Evolutionary conservation across 306 rosid genomes (phyloP).

Genomic region (Aeschynomene evenia): DNA sequence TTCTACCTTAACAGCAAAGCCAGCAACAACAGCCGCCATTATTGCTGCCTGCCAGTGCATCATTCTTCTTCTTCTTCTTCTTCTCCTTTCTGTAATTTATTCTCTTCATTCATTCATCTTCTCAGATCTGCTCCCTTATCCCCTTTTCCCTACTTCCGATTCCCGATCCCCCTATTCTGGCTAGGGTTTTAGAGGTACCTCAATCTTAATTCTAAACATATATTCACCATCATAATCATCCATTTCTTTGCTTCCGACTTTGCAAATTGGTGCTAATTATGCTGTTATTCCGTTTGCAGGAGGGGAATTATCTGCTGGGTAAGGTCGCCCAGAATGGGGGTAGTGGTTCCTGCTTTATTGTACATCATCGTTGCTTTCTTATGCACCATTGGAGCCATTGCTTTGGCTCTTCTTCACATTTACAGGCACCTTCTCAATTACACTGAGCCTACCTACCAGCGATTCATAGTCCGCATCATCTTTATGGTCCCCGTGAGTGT

Average conservation of each 20-base stretch:
- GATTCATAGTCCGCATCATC: conserved; percentile 85
- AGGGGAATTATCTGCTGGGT: neutral
- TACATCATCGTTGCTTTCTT: conserved; percentile 63
- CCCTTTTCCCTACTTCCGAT: neutral
- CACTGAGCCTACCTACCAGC: conserved; percentile 95
- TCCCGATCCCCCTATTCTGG: conserved; percentile 10
- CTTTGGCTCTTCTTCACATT: conserved; percentile 72
- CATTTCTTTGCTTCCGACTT: neutral
- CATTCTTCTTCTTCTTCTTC: neutral
- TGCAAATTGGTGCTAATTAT: neutral
- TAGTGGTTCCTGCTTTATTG: conserved; percentile 56
- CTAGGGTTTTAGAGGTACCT: conserved; percentile 32
- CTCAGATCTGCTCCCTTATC: conserved; percentile 25
- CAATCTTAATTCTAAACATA: too few species aligned
- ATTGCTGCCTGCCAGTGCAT: conserved; percentile 31
- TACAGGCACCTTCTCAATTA: conserved; percentile 87
- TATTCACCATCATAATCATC: neutral
- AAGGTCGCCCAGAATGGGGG: conserved; percentile 54
- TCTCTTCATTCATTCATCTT: neutral
- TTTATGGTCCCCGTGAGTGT: conserved; percentile 94
- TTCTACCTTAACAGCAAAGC: neutral
- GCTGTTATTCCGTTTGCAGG: neutral
- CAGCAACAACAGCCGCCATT: conserved; percentile 34
- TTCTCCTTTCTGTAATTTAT: neutral
- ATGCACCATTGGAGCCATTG: conserved; percentile 83